Base-by-base conservation (phyloP, 148 eudicot genomes). In the Fallopia convolvulus region DNA sequence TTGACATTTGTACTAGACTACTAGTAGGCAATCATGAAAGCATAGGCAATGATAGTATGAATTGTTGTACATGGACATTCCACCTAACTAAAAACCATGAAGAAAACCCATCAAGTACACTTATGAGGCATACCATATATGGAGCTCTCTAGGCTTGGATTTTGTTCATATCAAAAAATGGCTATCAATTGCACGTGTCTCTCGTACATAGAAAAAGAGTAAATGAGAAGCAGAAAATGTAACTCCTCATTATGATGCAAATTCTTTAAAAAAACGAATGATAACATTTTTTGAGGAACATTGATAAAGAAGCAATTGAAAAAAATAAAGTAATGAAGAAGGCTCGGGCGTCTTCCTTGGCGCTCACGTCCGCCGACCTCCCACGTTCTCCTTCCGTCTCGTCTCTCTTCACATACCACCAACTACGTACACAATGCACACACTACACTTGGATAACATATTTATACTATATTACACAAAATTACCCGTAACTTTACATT, bases 291-390 rank as follows among this genome's bases (percentile, higher is more conserved):
- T 55, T 55, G 61, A 18, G 61, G 26, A 55, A 55, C 9, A 55
- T 55, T 55, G 61, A 5, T 8, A 55, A n/a, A n/a, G 20, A 55
- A 55, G 61, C 61, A 55, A 55, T 55, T 4, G 0, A 26, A 26
- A 26, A 55, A 6, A 55, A 14, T 50, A 15, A 50, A 50, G 56
- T 48, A 13, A 11, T 48, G 15, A 48, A 44, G 7, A 2, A 48
- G 50, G 3, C 0, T 18, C n/a, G 9, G 61, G 63, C 86, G 52
- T 79, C 82, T 79, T 70, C 47, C 47, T 17, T 33, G 65, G 79
- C 83, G 82, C 80, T 83, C 76, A 70, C 17, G 72, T 55, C 61
- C 61, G 23, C 61, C 61, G 61, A 55, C 61, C 61, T n/a, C 61
- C 61, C 61, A 55, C 61, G 61, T 55, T 18, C 61, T 1, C 23